phyloP scores from a whole-genome alignment of 768 basidiomycete genomes.

The Termitomyces titanicus region DNA sequence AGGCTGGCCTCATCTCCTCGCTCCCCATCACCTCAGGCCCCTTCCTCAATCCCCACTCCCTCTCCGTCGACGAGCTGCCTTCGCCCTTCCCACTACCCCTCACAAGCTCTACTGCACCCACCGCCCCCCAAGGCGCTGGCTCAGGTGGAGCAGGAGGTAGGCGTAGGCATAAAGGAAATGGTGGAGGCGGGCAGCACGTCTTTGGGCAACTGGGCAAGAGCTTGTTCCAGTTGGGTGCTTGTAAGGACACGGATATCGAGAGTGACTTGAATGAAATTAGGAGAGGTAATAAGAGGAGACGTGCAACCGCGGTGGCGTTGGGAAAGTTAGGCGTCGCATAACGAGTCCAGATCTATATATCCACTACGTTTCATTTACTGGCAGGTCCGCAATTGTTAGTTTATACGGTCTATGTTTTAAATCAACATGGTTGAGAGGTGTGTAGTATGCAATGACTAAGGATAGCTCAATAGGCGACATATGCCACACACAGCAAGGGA shows the following conservation, averaged over 20 bases:
- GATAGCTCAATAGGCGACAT: slow-evolving; percentile 36
- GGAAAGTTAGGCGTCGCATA: slow-evolving; percentile 18
- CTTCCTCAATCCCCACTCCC: slow-evolving; percentile 78
- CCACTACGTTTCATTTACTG: no score
- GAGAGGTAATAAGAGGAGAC: slow-evolving; percentile 63
- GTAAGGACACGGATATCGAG: slow-evolving; percentile 72
- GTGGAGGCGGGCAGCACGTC: slow-evolving; percentile 51
- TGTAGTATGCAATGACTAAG: background rate
- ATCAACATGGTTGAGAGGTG: background rate
- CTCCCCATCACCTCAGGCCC: slow-evolving; percentile 67
- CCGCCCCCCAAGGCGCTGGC: slow-evolving; percentile 27
- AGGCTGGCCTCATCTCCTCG: slow-evolving; percentile 31
- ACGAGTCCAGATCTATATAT: background rate
- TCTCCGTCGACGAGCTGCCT: slow-evolving; percentile 82
- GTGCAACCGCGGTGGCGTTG: slow-evolving; percentile 30
- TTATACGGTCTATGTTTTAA: background rate
- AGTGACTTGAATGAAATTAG: slow-evolving; percentile 76
- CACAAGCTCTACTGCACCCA: slow-evolving; percentile 45
- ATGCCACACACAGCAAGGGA: slow-evolving; percentile 84
- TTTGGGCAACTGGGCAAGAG: slow-evolving; percentile 76
- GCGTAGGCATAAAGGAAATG: slow-evolving; percentile 51
- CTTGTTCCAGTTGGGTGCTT: slow-evolving; percentile 46
- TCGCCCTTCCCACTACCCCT: slow-evolving; percentile 81
- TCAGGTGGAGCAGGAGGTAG: slow-evolving; percentile 38
- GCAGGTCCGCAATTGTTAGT: background rate